Evolutionary conservation across 116 monocot genomes (phyloP), one percentile per base, ranked within the genome.

Genomic region (Zostera marina): DNA sequence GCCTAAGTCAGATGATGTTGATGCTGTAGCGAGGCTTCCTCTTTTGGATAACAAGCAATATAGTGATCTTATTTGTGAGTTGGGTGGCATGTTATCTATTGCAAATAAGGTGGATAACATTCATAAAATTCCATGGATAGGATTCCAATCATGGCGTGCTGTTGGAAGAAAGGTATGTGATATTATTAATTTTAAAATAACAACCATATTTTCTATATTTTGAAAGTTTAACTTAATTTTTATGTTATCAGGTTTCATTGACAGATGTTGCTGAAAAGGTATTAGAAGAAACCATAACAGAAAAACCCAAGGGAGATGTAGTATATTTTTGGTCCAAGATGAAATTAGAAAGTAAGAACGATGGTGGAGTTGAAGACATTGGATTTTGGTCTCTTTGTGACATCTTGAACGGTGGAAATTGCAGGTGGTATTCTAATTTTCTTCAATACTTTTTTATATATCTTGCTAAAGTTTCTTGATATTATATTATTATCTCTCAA

Each of bases 101-200:
- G 94, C 94, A 38, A 85, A 88, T 65, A 81, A 53, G 67, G 68
- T 85, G 43, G 88, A 88, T 64, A 65, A 42, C 61, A 70, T 94
- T 69, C 94, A 94, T 56, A 88, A 77, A 65, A 77, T 78, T 65
- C 84, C 88, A 21, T 94, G 94, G 94, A 88, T 94, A 56, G 94
- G 94, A 53, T 94, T 94, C 45, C 88, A 94, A 48, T 94, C 94
- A 58, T 94, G 94, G 94, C 84, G 65, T 69, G 73, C 94, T 66
- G 63, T 64, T 25, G 85, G 79, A 73, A 84, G 68, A 61, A 82
- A 88, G 81, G 94, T 94, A 11, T 53, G 62, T 56, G 23, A 32
- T 32, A 32, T 2, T 32, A 32, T 32, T 32, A 5, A 32, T 32
- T 32, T 32, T 32, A 32, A 32, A 32, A 32, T 32, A 32, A 2